Percentiles rank a stretch among this genome's conserved stretches.
These are phyloP conservation scores for Corymbia calophylla DNA, from an alignment of 441 rosid species.

Conservation along the genomic window DNA sequence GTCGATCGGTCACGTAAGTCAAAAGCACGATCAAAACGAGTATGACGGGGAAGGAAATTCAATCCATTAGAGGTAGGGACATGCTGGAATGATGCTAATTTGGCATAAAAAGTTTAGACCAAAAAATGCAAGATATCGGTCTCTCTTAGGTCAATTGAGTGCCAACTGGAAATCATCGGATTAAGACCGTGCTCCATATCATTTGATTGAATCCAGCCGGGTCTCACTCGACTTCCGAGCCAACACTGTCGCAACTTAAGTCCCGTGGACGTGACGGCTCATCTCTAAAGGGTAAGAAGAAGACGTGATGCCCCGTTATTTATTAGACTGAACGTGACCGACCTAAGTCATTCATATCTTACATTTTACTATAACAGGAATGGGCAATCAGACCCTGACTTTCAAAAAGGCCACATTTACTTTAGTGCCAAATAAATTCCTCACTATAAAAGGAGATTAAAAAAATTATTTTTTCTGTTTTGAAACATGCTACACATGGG, in stretches of 20 bases:
- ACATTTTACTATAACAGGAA: not conserved
- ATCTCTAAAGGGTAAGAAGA: not conserved
- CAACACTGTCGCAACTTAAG: accelerated
- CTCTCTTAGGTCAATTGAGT: not conserved
- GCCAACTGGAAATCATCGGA: not conserved
- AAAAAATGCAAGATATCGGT: not conserved
- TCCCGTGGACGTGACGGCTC: no score
- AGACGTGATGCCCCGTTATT: not conserved
- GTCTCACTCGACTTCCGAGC: not conserved
- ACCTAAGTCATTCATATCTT: not conserved
- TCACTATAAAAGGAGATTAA: not conserved
- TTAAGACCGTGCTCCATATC: not conserved
- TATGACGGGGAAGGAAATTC: not conserved
- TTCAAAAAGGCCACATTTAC: not conserved
- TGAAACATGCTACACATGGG: not conserved
- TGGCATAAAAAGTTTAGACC: not conserved
- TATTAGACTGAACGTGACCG: not conserved
- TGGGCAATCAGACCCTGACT: not conserved
- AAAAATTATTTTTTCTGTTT: not conserved
- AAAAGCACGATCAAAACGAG: not conserved
- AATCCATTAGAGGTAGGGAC: not conserved
- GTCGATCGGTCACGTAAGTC: not conserved
- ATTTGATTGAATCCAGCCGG: not conserved
- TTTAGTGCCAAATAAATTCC: not conserved
- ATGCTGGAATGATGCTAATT: not conserved